These are phyloP conservation scores for Vitis hybrid DNA, from an alignment of 177 flowering plant species.

Conservation along the genomic window DNA sequence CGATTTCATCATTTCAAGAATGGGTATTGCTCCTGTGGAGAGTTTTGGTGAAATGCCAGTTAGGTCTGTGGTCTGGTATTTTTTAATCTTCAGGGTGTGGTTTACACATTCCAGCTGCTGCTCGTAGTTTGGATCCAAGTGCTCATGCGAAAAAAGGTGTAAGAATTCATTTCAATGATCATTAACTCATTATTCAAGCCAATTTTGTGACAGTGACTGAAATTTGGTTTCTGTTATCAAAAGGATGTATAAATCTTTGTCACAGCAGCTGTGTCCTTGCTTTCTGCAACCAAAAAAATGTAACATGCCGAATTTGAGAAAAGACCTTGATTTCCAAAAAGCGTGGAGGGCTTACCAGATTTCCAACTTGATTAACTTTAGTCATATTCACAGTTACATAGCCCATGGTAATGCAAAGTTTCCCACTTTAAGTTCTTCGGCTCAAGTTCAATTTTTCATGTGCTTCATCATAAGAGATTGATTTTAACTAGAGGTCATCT, in stretches of 20 bases:
- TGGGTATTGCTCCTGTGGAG: slow-evolving; percentile 64
- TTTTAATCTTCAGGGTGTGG: neutral
- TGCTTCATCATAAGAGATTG: too few species aligned
- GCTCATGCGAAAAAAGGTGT: neutral
- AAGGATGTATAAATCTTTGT: too few species aligned
- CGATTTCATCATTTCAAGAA: slow-evolving; percentile 70
- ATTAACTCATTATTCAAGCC: too few species aligned
- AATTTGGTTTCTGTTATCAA: too few species aligned
- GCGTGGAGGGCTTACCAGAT: neutral
- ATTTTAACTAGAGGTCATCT: too few species aligned
- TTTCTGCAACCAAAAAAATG: too few species aligned
- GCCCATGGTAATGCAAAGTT: neutral
- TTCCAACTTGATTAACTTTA: neutral
- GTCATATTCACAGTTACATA: neutral
- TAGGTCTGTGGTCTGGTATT: neutral
- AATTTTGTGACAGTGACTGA: too few species aligned
- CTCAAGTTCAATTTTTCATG: neutral
- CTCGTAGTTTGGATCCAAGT: neutral
- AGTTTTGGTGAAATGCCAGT: slow-evolving; percentile 54
- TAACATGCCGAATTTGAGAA: neutral
- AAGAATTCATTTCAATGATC: neutral
- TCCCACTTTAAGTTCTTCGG: neutral
- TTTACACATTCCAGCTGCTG: neutral
- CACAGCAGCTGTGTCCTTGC: too few species aligned
- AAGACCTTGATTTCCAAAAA: neutral